A percentile compares a stretch with the other conserved stretches of the same genome.
Evolutionary conservation across 768 basidiomycete genomes (phyloP).

Genomic region (Galerina sulciceps): DNA sequence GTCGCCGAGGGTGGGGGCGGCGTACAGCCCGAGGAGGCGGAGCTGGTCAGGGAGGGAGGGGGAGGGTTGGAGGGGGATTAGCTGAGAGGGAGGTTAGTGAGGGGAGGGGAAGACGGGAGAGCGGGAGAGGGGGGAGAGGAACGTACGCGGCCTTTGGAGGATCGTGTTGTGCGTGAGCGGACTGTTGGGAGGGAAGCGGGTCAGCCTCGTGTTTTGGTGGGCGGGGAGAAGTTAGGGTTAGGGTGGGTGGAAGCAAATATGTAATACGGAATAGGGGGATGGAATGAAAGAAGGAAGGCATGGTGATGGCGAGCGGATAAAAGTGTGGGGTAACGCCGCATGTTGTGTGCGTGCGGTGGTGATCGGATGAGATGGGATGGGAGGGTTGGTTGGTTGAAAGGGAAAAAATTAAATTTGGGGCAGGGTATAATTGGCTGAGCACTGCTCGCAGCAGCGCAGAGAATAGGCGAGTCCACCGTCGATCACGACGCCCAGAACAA

Average conservation of each 20-base stretch:
- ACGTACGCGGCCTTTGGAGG: constrained; percentile 40
- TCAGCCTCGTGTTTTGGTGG: not conserved
- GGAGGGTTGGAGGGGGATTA: constrained; percentile 54
- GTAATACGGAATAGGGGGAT: not conserved
- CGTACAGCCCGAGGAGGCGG: constrained; percentile 78
- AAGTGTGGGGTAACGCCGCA: constrained; percentile 11
- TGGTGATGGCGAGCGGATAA: not conserved
- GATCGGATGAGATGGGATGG: not conserved
- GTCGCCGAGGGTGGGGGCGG: constrained; percentile 85
- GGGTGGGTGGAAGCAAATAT: not conserved
- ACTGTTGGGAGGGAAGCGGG: constrained; percentile 24
- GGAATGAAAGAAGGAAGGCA: not conserved
- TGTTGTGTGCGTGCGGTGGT: not conserved
- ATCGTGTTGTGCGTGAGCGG: constrained; percentile 42
- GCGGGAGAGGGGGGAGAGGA: constrained; percentile 13
- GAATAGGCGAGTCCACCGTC: not conserved
- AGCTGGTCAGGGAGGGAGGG: constrained; percentile 75
- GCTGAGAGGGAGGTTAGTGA: constrained; percentile 50
- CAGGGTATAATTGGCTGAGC: not conserved
- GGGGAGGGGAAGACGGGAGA: constrained; percentile 12
- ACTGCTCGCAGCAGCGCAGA: not conserved
- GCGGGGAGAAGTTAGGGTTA: not conserved
- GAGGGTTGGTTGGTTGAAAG: too few species aligned
- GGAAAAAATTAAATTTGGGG: not conserved
- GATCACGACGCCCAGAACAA: too few species aligned